These are phyloP conservation scores for Solanum sejunctum DNA, from an alignment of 257 asterid species.

Conservation along the genomic window DNA sequence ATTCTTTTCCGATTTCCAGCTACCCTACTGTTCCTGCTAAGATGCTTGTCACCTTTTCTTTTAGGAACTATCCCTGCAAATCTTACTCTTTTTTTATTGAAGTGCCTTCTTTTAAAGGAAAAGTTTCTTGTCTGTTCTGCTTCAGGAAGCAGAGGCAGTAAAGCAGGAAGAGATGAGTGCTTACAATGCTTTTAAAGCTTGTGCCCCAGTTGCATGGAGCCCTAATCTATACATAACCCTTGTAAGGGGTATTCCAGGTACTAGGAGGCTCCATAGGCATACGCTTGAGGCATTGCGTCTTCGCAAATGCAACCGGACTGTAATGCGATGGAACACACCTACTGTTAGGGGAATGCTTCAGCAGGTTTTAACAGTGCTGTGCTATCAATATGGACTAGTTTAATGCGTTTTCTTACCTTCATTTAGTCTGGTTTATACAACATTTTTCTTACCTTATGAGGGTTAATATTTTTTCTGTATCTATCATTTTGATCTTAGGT, in stretches of 20 bases:
- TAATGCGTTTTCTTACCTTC: background rate
- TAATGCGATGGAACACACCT: conserved; percentile 76
- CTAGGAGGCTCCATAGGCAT: conserved; percentile 86
- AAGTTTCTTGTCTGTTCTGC: background rate
- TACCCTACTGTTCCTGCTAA: background rate
- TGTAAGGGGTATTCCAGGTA: conserved; percentile 96
- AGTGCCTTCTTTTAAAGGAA: background rate
- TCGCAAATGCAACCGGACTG: conserved; percentile 80
- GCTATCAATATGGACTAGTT: background rate
- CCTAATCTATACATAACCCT: conserved; percentile 72
- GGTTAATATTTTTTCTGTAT: background rate
- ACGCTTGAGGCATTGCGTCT: conserved; percentile 89
- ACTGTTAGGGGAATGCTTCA: conserved; percentile 87
- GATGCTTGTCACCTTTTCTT: background rate
- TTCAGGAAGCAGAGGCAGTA: conserved; percentile 1
- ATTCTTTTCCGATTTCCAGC: background rate
- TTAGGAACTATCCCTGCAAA: background rate
- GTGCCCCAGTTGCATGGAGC: conserved; percentile 83
- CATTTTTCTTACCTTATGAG: background rate
- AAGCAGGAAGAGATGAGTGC: conserved; percentile 53
- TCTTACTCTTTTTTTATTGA: background rate
- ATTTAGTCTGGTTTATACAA: background rate
- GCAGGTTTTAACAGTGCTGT: conserved; percentile 36
- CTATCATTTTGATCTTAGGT: conserved; percentile 21
- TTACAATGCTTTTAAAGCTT: conserved; percentile 68